Evolutionary conservation across 1,139 yeast species (phyloP).

Genomic region (Petasospora fabianii): DNA sequence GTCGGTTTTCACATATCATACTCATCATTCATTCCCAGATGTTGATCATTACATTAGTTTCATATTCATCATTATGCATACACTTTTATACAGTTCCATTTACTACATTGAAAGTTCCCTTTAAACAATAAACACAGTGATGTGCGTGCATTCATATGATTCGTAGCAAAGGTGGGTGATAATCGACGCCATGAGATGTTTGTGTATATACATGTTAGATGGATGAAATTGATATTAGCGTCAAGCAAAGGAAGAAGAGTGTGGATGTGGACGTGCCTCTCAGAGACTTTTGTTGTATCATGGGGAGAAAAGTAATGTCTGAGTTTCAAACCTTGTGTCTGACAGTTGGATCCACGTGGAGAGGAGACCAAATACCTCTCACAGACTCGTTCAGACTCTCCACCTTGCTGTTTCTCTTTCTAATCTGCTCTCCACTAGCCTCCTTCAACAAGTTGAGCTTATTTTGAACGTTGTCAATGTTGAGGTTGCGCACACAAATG

Average conservation of each 20-base stretch:
- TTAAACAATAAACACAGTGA: too few relatives aligned
- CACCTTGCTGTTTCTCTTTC: slow-evolving; percentile 69
- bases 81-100: neutral
- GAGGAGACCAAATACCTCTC: slow-evolving; percentile 97
- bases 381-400: slow-evolving; percentile 77
- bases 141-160: too few relatives aligned
- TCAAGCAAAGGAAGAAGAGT: too few relatives aligned
- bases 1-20: too few relatives aligned
- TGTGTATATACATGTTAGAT: neutral
- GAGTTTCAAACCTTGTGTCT: slow-evolving; percentile 58
- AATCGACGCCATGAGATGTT: too few relatives aligned
- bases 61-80: neutral
- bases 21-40: too few relatives aligned
- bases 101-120: too few relatives aligned
- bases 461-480: slow-evolving; percentile 47
- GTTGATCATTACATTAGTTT: too few relatives aligned
- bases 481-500: slow-evolving; percentile 61
- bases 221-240: too few relatives aligned
- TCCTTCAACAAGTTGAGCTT: slow-evolving; percentile 53
- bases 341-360: slow-evolving; percentile 68
- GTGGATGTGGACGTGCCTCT: neutral
- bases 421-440: slow-evolving; percentile 55
- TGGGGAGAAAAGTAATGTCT: neutral
- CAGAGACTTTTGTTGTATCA: neutral
- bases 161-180: neutral